phyloP scores from a whole-genome alignment of 208 protist genomes.

The Strigomonas culicis region DNA sequence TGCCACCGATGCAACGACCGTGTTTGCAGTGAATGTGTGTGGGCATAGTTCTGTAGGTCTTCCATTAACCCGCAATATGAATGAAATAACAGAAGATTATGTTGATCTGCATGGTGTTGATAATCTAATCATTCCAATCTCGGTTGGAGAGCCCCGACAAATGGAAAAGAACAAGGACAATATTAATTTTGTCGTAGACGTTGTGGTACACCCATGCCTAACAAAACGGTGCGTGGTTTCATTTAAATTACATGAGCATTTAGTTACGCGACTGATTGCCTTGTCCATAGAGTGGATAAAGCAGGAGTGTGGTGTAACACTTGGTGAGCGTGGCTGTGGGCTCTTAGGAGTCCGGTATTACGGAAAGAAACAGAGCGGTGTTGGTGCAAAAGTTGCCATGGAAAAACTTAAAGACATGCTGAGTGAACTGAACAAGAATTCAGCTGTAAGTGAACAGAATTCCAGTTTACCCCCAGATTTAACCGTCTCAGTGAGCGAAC shows the following conservation, averaged over 20 bases:
- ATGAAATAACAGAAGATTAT: conserved; percentile 47
- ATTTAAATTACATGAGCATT: conserved; percentile 54
- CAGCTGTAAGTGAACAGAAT: background rate
- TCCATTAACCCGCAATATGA: conserved; percentile 68
- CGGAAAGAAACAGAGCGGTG: conserved; percentile 4
- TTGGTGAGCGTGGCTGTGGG: conserved; percentile 36
- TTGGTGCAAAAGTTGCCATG: conserved; percentile 15
- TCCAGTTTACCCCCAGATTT: background rate
- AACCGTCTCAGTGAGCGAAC: background rate
- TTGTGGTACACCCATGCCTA: conserved; percentile 75
- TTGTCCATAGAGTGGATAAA: conserved; percentile 78
- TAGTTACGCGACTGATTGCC: conserved; percentile 45
- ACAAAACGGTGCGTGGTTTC: conserved; percentile 31
- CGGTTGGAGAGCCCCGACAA: conserved; percentile 44
- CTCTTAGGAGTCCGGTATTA: conserved; percentile 44
- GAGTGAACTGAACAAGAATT: conserved; percentile 11
- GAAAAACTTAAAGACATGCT: conserved; percentile 21
- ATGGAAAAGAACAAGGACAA: background rate
- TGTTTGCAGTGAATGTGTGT: conserved; percentile 66
- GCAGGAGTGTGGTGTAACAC: conserved; percentile 58
- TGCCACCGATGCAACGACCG: too few relatives aligned
- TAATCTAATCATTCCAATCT: conserved; percentile 86
- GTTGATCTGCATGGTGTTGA: conserved; percentile 77
- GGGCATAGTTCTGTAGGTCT: conserved; percentile 61
- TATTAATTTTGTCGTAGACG: conserved; percentile 39